Base-by-base conservation (phyloP, 352 stramenopile species). In the Phytopythium helicoides region DNA sequence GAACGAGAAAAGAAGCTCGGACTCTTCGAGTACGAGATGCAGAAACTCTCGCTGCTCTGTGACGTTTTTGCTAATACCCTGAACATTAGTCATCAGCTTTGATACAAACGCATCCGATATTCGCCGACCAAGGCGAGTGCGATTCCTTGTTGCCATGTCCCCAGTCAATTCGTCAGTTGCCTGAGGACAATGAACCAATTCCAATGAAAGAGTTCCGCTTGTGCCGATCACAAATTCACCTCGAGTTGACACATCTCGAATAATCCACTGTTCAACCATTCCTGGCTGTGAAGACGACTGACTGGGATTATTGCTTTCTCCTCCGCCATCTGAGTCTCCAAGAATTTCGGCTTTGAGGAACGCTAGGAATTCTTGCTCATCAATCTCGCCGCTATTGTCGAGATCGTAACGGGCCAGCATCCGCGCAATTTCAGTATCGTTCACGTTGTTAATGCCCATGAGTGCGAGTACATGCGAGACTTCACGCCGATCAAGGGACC, bases 331-430 rank as follows among this genome's bases (percentile, higher is more conserved):
- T n/a, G n/a, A n/a, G n/a, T 54, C 36, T 3, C 46, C 55, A 1
- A 83, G 48, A 1, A 88, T 37, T 28, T 86, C 70, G 2, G 55
- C 64, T 38, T 76, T 86, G 73, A 92, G 87, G 37, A 89, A 87
- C 31, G 89, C 74, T 25, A 92, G 58, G 19, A 92, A 89, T 26
- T 92, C 81, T 33, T 76, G 60, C 39, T 76, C 70, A 28, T 89
- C 81, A 31, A 92, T 87, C 54, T 84, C 81, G 7, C 81, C 81
- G n/a, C 73, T 87, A 18, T 66, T 72, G 49, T 87, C 72, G 3
- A 92, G 37, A 48, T 92, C 81, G 47, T 92, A 89, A 16, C 71
- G 71, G 0, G 68, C 60, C 15, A 89, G 68, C 75, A 86, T 81
- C 3, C 47, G 52, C 15, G 58, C 54, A 33, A 87, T 72, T 21